A percentile compares a stretch with the other conserved stretches of the same genome.
phyloP scores from a whole-genome alignment of 495 filamentous ascomycete species.

The Usnea hakonensis region DNA sequence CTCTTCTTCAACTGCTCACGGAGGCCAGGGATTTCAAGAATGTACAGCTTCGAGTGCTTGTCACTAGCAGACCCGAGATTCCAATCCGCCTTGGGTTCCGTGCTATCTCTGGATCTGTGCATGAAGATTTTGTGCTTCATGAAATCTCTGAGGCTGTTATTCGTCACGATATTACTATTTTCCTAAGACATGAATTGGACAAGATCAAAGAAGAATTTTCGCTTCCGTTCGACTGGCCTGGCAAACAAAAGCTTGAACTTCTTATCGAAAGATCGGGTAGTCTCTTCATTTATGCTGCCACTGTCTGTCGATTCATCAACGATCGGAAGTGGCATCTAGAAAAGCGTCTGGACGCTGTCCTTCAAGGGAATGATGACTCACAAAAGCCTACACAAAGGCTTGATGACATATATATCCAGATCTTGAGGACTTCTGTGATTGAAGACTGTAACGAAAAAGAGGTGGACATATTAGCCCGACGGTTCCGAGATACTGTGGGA shows the following conservation, averaged over 20 bases:
- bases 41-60: constrained; percentile 23
- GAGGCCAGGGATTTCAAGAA: constrained; percentile 13
- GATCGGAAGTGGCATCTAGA: neutral
- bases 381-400: neutral
- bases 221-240: constrained; percentile 14
- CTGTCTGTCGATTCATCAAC: constrained; percentile 7
- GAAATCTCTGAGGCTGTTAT: constrained; percentile 16
- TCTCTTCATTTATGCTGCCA: constrained; percentile 17
- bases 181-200: constrained; percentile 19
- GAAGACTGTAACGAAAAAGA: constrained; percentile 2
- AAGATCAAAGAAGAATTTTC: constrained; percentile 13
- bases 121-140: constrained; percentile 23
- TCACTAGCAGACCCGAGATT: constrained; percentile 28
- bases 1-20: constrained; percentile 22
- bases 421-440: constrained; percentile 9
- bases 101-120: constrained; percentile 11
- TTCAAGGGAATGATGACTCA: constrained; percentile 2
- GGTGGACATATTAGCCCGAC: neutral
- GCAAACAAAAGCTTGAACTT: constrained; percentile 1
- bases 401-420: constrained; percentile 8
- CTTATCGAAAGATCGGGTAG: constrained; percentile 6
- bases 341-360: constrained; percentile 7
- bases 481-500: constrained; percentile 12
- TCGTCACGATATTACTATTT: constrained; percentile 23
- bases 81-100: constrained; percentile 25